Base-by-base conservation (phyloP, 163 green algal genomes). In the Chlorella variabilis region DNA sequence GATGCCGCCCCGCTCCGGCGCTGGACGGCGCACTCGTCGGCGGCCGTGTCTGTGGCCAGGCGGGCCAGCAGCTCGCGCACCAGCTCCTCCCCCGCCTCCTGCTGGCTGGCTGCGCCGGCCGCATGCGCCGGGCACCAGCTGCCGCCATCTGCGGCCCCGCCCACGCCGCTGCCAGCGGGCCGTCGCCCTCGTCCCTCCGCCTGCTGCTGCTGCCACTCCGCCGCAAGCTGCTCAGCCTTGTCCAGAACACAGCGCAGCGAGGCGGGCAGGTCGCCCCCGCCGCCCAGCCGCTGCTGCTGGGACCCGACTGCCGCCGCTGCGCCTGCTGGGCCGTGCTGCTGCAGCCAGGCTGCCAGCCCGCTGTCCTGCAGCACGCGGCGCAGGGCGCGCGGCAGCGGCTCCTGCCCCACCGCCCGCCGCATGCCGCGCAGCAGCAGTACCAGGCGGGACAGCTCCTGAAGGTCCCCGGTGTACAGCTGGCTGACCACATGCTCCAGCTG, bases 321-420 rank as follows among this genome's bases (percentile, higher is more conserved):
- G 1, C 27, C 27, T 3, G 25, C 41, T 4, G 1, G 23, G 31
- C 38, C 29, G 31, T 51, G 33, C 49, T 54, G 33, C 6, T 15
- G 49, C 49, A 78, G 49, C 49, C 49, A 78, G 34, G 25, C 54
- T 11, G 21, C 34, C 54, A 80, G 73, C 51, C 73, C 73, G 56
- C 54, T 71, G 17, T 80, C 73, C 20, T 33, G 54, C 73, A 80
- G 56, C 73, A 70, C 36, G 20, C 18, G 56, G 1, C 41, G 54
- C 56, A 80, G 36, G 15, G 73, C 56, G 36, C 70, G 27, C 6
- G 73, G 38, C 73, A 80, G 73, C 38, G 73, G 54, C 73, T 71
- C 36, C 38, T 27, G 54, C 5, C 73, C 73, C 56, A 70, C 36
- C 36, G 27, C 54, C 33, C 9, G 15, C 38, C 31, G 73, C 38